Percentiles rank a stretch among this genome's conserved stretches.
These are phyloP conservation scores for Tricharina praecox DNA, from an alignment of 495 filamentous ascomycete genomes.

Conservation along the genomic window DNA sequence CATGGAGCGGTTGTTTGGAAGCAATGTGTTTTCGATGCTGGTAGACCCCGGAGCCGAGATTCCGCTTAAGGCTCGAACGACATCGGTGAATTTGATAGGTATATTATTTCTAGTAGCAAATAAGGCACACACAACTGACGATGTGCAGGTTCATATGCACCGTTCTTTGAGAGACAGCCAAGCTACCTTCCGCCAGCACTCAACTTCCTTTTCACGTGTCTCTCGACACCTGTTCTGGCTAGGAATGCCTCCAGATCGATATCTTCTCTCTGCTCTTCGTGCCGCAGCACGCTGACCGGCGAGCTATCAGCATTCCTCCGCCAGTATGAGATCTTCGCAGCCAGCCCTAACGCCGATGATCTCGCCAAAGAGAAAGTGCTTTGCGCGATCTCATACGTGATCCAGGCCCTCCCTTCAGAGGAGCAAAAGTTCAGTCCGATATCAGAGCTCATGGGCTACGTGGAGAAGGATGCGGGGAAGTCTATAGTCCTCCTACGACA, in stretches of 20 bases:
- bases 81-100: constrained; percentile 59
- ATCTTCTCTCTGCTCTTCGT: constrained; percentile 59
- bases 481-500: constrained; percentile 27
- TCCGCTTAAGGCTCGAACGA: constrained; percentile 56
- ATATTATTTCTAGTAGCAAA: constrained; percentile 23
- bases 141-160: constrained; percentile 39
- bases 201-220: constrained; percentile 63
- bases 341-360: constrained; percentile 43
- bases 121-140: neutral
- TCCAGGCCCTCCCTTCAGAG: constrained; percentile 57
- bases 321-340: constrained; percentile 51
- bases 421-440: constrained; percentile 44
- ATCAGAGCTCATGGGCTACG: constrained; percentile 44
- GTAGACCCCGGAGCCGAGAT: constrained; percentile 35
- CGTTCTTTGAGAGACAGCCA: constrained; percentile 62
- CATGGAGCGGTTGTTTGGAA: constrained; percentile 51
- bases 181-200: constrained; percentile 56
- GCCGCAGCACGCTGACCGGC: constrained; percentile 48
- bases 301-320: constrained; percentile 63
- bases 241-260: constrained; percentile 67
- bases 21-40: constrained; percentile 45
- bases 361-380: constrained; percentile 64
- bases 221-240: constrained; percentile 49
- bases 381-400: constrained; percentile 66
- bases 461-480: constrained; percentile 44